Evolutionary conservation across 2,329 filamentous ascomycete species (phyloP).

Genomic region (Aspergillus viridinutans): DNA sequence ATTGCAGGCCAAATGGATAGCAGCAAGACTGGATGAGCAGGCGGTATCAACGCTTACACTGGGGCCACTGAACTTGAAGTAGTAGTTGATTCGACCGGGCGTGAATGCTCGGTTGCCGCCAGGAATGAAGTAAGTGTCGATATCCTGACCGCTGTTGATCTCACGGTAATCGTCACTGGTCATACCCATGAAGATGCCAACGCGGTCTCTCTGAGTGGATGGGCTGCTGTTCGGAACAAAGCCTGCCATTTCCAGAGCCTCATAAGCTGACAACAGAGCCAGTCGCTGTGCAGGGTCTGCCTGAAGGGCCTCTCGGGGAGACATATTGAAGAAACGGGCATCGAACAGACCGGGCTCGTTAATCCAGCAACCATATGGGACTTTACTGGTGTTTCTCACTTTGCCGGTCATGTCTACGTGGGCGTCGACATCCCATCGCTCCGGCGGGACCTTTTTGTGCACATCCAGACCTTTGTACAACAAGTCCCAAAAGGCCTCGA

Average conservation of each 20-base stretch:
- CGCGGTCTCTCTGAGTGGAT: conserved; percentile 57
- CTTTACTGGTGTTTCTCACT: conserved; percentile 66
- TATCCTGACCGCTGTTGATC: conserved; percentile 65
- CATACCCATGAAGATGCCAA: conserved; percentile 69
- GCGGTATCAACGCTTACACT: conserved; percentile 69
- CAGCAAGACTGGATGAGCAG: conserved; percentile 67
- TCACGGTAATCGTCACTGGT: conserved; percentile 66
- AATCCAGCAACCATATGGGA: conserved; percentile 67
- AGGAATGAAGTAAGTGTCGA: conserved; percentile 64
- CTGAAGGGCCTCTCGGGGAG: conserved; percentile 66
- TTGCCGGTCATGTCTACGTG: conserved; percentile 67
- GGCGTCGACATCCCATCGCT: conserved; percentile 63
- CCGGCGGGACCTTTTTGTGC: conserved; percentile 59
- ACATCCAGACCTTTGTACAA: conserved; percentile 66
- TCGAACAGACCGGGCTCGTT: conserved; percentile 69
- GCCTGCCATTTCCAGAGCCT: conserved; percentile 46
- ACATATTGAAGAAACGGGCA: conserved; percentile 74
- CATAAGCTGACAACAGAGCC: conserved; percentile 68
- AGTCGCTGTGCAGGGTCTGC: conserved; percentile 53
- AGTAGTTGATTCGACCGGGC: conserved; percentile 66
- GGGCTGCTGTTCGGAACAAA: conserved; percentile 54
- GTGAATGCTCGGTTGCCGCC: conserved; percentile 58
- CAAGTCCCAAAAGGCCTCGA: conserved; percentile 65
- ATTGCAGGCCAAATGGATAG: conserved; percentile 68
- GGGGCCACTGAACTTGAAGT: conserved; percentile 70